Percentiles rank a stretch among this genome's conserved stretches.
These are phyloP conservation scores for Boletus smithii DNA, from an alignment of 1,284 basidiomycete genomes.

Conservation along the genomic window DNA sequence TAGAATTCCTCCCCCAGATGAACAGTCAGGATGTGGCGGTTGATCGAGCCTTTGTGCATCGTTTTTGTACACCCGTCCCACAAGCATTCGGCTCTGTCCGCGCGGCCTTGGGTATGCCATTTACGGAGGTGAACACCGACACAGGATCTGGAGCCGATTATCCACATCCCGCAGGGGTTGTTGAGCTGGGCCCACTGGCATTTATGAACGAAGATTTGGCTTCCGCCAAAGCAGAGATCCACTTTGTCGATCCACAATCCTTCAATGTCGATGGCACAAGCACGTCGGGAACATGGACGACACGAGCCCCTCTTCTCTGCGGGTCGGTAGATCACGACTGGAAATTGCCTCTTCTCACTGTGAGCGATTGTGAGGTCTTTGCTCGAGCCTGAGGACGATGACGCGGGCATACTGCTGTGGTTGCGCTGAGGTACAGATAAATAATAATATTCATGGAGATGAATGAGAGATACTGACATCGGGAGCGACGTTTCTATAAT, in stretches of 20 bases:
- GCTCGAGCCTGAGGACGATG: not conserved
- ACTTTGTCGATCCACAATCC: conserved; percentile 10
- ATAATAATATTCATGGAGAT: not conserved
- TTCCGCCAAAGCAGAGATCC: not conserved
- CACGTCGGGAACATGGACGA: not conserved
- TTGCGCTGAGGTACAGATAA: not conserved
- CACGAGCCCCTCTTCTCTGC: not conserved
- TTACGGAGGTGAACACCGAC: conserved; percentile 13
- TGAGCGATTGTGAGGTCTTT: not conserved
- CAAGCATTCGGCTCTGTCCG: not conserved
- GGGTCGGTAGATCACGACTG: not conserved
- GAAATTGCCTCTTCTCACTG: not conserved
- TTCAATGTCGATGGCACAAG: conserved; percentile 1
- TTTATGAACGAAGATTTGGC: conserved; percentile 4
- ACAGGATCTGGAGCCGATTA: not conserved
- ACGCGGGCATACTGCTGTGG: not conserved
- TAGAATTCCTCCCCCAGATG: conserved; percentile 14
- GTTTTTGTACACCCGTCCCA: conserved; percentile 12
- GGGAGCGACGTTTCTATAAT: not conserved
- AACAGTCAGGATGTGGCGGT: conserved; percentile 13
- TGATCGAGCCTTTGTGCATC: conserved; percentile 14
- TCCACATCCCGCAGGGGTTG: conserved; percentile 16
- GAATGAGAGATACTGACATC: not conserved
- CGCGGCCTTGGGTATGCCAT: conserved; percentile 4
- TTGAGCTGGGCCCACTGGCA: conserved; percentile 9